Percentiles rank a stretch among this genome's conserved stretches.
Conservation (phyloP, 345 rosid genomes). For the Syzygium grande region DNA sequence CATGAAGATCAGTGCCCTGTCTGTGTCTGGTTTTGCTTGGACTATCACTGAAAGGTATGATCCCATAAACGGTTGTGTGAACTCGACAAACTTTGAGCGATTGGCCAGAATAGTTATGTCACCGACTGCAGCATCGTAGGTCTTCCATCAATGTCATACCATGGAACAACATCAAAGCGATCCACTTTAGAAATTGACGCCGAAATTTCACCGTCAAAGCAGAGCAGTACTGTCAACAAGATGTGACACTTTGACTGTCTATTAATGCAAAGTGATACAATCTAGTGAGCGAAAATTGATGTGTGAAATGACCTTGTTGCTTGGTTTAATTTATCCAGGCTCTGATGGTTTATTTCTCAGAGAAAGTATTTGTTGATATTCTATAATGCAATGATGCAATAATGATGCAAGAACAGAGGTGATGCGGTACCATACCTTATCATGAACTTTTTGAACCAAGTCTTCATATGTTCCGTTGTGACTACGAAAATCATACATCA, state of each 20-base stretch:
- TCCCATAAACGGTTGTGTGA: slow-evolving; percentile 38
- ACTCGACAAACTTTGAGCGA: slow-evolving; percentile 25
- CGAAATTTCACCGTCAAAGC: neutral
- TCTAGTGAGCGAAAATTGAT: neutral
- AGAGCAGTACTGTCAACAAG: neutral
- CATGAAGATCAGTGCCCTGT: slow-evolving; percentile 30
- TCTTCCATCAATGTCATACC: slow-evolving; percentile 9
- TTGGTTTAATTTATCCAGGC: neutral
- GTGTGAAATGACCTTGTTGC: neutral
- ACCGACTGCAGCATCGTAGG: slow-evolving; percentile 32
- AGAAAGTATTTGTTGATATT: neutral
- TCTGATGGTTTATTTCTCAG: neutral
- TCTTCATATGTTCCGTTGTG: slow-evolving; percentile 23
- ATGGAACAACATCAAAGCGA: neutral
- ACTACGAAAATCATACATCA: slow-evolving; percentile 11
- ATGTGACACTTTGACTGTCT: too few species aligned
- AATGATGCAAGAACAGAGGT: neutral
- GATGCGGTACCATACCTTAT: slow-evolving; percentile 21
- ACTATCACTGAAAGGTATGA: slow-evolving; percentile 45
- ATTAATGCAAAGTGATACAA: neutral
- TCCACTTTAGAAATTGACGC: neutral
- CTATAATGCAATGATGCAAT: neutral
- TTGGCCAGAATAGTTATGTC: slow-evolving; percentile 37
- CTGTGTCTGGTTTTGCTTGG: slow-evolving; percentile 1
- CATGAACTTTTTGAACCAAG: slow-evolving; percentile 17